Percentiles rank a stretch among this genome's conserved stretches.
phyloP scores from a whole-genome alignment of 225 moss, liverwort and hornwort genomes.

The Sphagnum contortum region DNA sequence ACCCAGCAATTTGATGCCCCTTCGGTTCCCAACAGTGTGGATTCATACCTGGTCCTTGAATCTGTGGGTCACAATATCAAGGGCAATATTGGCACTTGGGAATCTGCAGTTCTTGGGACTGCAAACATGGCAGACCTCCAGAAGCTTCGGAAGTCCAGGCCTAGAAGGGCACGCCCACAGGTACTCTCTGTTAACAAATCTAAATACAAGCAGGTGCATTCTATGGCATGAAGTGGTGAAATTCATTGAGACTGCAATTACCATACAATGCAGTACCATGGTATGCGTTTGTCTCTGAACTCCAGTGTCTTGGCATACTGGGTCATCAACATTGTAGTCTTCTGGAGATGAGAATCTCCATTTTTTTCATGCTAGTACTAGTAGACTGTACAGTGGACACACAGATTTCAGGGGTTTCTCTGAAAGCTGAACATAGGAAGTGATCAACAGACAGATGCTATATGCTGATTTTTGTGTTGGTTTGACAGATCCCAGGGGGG shows the following conservation, averaged over 20 bases:
- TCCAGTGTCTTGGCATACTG: too few species aligned
- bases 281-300: too few species aligned
- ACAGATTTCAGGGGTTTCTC: too few species aligned
- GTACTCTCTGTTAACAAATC: constrained; percentile 11
- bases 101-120: constrained; percentile 68
- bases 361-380: too few species aligned
- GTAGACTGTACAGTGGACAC: too few species aligned
- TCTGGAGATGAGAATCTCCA: too few species aligned
- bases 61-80: constrained; percentile 19
- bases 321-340: too few species aligned
- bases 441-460: too few species aligned
- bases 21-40: constrained; percentile 61
- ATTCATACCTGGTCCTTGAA: constrained; percentile 63
- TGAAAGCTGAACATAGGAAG: too few species aligned
- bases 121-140: constrained; percentile 47
- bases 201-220: neutral
- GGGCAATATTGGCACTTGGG: constrained; percentile 92
- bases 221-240: neutral
- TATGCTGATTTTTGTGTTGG: too few species aligned
- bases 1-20: constrained; percentile 54
- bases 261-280: too few species aligned
- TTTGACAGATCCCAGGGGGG: constrained; percentile 54
- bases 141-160: constrained; percentile 57
- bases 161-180: constrained; percentile 66
- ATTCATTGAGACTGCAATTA: too few species aligned